Evolutionary conservation across 768 basidiomycete genomes (phyloP).

Genomic region (Phanerochaete sordida): DNA sequence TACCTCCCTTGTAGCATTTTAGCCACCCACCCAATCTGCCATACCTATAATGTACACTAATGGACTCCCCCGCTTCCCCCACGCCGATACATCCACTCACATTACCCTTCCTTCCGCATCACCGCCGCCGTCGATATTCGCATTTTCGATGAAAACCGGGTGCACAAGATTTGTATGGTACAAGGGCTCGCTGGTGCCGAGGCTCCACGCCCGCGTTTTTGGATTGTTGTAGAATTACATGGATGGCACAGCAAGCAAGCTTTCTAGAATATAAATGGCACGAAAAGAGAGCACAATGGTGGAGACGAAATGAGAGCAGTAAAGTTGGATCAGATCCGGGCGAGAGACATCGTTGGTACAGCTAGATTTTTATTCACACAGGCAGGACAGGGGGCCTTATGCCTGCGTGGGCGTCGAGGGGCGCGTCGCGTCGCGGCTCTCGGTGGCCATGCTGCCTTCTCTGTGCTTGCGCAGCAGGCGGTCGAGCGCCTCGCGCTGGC

Average conservation of each 20-base stretch:
- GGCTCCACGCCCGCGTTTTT: conserved; percentile 5
- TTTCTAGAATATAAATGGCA: neutral
- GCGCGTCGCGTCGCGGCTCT: conserved; percentile 8
- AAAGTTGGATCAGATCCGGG: neutral
- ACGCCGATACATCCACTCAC: neutral
- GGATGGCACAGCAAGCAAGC: neutral
- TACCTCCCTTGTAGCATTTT: conserved; percentile 6
- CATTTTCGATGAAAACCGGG: neutral
- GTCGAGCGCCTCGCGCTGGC: conserved; percentile 92
- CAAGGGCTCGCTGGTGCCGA: neutral
- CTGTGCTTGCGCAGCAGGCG: conserved; percentile 80
- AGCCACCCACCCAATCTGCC: conserved; percentile 4
- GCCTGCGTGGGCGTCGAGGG: conserved; percentile 10
- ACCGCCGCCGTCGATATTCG: neutral
- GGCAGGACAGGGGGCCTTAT: neutral
- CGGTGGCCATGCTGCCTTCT: conserved; percentile 23
- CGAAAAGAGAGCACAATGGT: neutral
- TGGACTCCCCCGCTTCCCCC: neutral
- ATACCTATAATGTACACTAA: conserved; percentile 11
- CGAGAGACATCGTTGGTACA: neutral
- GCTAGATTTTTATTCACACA: neutral
- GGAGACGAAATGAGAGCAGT: neutral
- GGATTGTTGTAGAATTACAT: conserved; percentile 1
- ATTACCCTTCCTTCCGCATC: neutral
- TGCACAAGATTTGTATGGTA: neutral